Conservation (phyloP, 345 rosid genomes). For the Eutrema heterophyllum region DNA sequence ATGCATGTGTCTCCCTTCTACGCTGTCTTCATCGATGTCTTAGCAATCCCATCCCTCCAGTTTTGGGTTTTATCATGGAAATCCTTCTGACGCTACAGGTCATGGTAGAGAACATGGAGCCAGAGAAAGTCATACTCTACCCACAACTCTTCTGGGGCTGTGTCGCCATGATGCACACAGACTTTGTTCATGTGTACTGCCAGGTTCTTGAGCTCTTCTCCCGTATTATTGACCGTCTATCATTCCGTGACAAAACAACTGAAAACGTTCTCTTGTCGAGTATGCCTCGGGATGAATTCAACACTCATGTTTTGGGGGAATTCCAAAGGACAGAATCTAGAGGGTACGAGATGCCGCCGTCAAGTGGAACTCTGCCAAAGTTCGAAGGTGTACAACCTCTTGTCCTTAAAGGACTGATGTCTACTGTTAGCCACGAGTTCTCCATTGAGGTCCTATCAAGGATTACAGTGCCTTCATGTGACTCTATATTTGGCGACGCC, state of each 20-base stretch:
- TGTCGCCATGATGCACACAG: conserved; percentile 99
- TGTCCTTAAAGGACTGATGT: conserved; percentile 94
- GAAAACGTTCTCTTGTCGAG: conserved; percentile 97
- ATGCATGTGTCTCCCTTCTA: conserved; percentile 87
- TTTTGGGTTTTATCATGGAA: conserved; percentile 95
- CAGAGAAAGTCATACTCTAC: conserved; percentile 93
- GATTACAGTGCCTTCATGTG: conserved; percentile 87
- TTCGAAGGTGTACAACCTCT: conserved; percentile 98
- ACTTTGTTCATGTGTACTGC: conserved; percentile 94
- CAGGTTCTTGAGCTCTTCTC: conserved; percentile 97
- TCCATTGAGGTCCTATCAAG: conserved; percentile 85
- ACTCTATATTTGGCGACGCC: conserved; percentile 86
- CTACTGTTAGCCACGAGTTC: conserved; percentile 84
- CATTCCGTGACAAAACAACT: conserved; percentile 86
- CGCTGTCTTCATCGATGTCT: conserved; percentile 97
- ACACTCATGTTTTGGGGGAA: conserved; percentile 48
- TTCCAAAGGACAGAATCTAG: conserved; percentile 69
- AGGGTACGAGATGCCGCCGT: conserved; percentile 61
- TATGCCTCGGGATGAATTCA: conserved; percentile 91
- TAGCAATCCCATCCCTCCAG: conserved; percentile 92
- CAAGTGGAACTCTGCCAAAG: conserved; percentile 69
- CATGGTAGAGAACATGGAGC: conserved; percentile 99
- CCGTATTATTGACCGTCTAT: conserved; percentile 80
- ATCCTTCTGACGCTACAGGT: conserved; percentile 89
- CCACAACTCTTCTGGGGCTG: conserved; percentile 99